Evolutionary conservation across 148 eudicot genomes (phyloP), one percentile per base, ranked within the genome.

Genomic region (Diospyros kaki): DNA sequence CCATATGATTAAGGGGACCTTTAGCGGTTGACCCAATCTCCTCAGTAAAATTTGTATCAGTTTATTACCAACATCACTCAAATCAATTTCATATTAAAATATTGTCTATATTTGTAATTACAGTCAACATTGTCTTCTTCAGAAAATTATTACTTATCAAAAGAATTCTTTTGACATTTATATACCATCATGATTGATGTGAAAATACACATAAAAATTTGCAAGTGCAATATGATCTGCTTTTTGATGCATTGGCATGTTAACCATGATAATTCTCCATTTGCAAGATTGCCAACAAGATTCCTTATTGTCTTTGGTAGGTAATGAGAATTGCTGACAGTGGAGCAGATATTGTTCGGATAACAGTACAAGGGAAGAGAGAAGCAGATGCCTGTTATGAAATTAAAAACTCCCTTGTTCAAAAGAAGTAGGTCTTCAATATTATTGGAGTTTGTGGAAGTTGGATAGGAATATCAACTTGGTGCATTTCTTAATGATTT

Each of bases 331-430:
- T 95, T 76, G 94, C 98, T 68, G 98, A 95, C 80, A 87, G 80
- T 73, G 98, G 98, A 82, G 98, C 98, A 58, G 98, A 95, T 81
- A 64, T 95, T 74, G 97, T 95, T 67, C 87, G 98, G 66, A 92
- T 95, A 69, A 95, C 98, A 50, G 98, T 90, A 74, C 98, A 95
- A 77, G 98, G 97, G 77, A 95, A 88, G 85, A 89, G 79, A 88
- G 98, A 95, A 84, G 98, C 98, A 64, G 98, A 95, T 87, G 97
- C 97, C 66, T 95, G 98, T 81, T 90, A 89, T 73, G 96, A 95
- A 69, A 92, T 95, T 62, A 95, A 92, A 75, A 95, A 95, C 81
- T 67, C 94, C 56, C 97, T 95, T 74, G 94, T 95, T 78, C 98
- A 90, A 77, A 90, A 90, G 84, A 95, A 92, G 98, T 95, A 88